These are phyloP conservation scores for Triticum aestivum DNA, from an alignment of 176 grass and related monocot species.

Conservation along the genomic window DNA sequence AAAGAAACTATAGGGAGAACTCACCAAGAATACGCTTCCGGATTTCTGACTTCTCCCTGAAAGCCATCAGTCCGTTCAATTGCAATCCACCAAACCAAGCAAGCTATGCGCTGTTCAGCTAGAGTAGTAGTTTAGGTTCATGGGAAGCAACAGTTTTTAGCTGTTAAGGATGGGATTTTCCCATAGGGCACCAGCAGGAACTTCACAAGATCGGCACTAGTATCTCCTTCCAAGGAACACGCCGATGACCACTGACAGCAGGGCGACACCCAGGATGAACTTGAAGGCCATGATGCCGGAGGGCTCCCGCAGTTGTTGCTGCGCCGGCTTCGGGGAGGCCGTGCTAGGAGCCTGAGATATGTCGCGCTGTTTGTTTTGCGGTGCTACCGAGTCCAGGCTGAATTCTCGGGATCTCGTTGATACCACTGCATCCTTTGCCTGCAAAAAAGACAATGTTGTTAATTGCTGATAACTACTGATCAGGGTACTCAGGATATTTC, in stretches of 20 bases:
- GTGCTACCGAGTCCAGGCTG: slow-evolving; percentile 30
- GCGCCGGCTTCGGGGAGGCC: slow-evolving; percentile 20
- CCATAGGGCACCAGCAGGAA: background rate
- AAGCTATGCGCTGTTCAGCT: background rate
- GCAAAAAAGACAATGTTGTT: slow-evolving; percentile 34
- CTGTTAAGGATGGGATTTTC: slow-evolving; percentile 27
- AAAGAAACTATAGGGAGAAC: slow-evolving; percentile 9
- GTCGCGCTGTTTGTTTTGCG: slow-evolving; percentile 30
- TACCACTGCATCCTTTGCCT: slow-evolving; percentile 48
- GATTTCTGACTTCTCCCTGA: slow-evolving; percentile 32
- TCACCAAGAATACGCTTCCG: background rate
- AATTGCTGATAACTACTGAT: slow-evolving; percentile 3
- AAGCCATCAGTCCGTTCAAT: slow-evolving; percentile 26
- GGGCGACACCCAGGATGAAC: slow-evolving; percentile 82
- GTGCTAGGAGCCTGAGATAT: slow-evolving; percentile 7
- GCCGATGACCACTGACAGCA: slow-evolving; percentile 70
- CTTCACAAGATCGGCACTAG: slow-evolving; percentile 43
- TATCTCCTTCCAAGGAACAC: slow-evolving; percentile 89
- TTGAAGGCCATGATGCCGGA: slow-evolving; percentile 94
- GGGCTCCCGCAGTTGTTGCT: slow-evolving; percentile 48
- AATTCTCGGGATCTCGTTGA: slow-evolving; percentile 50
- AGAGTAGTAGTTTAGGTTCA: background rate
- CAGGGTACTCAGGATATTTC: background rate
- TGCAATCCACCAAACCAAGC: slow-evolving; percentile 2
- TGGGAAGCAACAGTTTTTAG: background rate